Conservation (phyloP, 805 yeast genomes). For the Starmerella etchellsii region DNA sequence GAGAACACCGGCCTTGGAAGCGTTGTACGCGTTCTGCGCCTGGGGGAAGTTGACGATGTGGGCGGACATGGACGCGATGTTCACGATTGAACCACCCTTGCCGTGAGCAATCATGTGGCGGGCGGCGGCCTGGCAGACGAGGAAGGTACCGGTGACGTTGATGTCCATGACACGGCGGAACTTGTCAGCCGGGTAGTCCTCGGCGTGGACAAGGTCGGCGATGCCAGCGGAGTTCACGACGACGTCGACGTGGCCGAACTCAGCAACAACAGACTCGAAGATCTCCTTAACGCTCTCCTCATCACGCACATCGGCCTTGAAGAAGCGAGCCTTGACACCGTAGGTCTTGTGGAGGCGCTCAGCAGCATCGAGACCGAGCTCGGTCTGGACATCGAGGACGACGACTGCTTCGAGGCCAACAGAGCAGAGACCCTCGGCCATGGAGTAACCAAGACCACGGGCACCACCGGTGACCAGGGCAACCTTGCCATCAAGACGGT, state of each 20-base stretch:
- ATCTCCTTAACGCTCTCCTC: conserved; percentile 37
- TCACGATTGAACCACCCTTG: conserved; percentile 44
- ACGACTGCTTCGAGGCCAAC: conserved; percentile 43
- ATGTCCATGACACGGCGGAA: conserved; percentile 53
- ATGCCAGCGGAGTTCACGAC: conserved; percentile 56
- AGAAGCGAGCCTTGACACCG: conserved; percentile 49
- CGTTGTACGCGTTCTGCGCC: conserved; percentile 58
- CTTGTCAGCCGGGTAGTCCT: conserved; percentile 50
- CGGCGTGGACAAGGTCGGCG: conserved; percentile 57
- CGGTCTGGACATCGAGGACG: conserved; percentile 43
- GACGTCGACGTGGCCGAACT: conserved; percentile 43
- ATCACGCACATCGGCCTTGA: conserved; percentile 53
- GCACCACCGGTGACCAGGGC: conserved; percentile 58
- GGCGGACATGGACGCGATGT: conserved; percentile 61
- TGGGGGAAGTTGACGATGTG: conserved; percentile 62
- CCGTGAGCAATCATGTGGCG: conserved; percentile 49
- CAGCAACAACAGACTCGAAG: conserved; percentile 39
- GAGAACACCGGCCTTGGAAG: conserved; percentile 59
- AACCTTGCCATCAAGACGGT: conserved; percentile 50
- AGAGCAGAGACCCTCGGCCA: conserved; percentile 49
- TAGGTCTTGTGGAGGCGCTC: conserved; percentile 37
- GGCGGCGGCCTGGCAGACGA: conserved; percentile 54
- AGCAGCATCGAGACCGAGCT: conserved; percentile 51
- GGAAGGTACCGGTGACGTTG: conserved; percentile 53
- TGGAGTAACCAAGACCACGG: conserved; percentile 49